phyloP scores from a whole-genome alignment of 192 early-diverging fungal genomes.

The Umbelopsis sp. region DNA sequence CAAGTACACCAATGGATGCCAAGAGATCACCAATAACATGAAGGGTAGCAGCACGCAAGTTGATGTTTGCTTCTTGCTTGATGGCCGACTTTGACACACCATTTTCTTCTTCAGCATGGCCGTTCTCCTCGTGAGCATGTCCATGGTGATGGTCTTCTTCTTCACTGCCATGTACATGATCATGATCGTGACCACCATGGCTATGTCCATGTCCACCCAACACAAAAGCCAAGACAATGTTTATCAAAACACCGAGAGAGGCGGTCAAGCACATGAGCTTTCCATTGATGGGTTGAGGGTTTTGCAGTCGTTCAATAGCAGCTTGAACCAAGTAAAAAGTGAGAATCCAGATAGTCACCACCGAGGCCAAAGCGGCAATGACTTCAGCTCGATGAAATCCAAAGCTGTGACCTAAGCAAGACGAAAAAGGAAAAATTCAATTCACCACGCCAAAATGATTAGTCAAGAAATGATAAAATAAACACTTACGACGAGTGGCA shows the following conservation, averaged over 20 bases:
- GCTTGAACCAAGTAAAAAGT: conserved; percentile 71
- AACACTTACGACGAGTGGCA: conserved; percentile 59
- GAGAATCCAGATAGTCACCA: conserved; percentile 78
- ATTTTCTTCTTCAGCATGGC: conserved; percentile 29
- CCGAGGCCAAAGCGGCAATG: conserved; percentile 76
- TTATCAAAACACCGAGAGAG: conserved; percentile 73
- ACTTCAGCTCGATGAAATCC: conserved; percentile 82
- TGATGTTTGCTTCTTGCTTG: conserved; percentile 58
- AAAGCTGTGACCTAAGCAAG: conserved; percentile 57
- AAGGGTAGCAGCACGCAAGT: conserved; percentile 72
- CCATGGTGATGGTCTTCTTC: conserved; percentile 41
- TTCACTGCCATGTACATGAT: conserved; percentile 31
- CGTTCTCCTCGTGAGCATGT: conserved; percentile 37
- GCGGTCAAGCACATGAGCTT: conserved; percentile 74
- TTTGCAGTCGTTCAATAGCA: conserved; percentile 65
- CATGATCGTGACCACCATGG: conserved; percentile 46
- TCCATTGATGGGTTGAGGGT: conserved; percentile 68
- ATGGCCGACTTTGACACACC: conserved; percentile 28
- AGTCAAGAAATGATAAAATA: neutral
- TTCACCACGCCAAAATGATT: neutral
- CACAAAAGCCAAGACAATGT: conserved; percentile 63
- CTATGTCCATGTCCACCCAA: conserved; percentile 59
- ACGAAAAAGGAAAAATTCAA: conserved; percentile 9
- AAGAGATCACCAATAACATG: conserved; percentile 86
- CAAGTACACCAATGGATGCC: conserved; percentile 78